phyloP scores from a whole-genome alignment of 2,329 filamentous ascomycete species.

The Talaromyces pinophilus region DNA sequence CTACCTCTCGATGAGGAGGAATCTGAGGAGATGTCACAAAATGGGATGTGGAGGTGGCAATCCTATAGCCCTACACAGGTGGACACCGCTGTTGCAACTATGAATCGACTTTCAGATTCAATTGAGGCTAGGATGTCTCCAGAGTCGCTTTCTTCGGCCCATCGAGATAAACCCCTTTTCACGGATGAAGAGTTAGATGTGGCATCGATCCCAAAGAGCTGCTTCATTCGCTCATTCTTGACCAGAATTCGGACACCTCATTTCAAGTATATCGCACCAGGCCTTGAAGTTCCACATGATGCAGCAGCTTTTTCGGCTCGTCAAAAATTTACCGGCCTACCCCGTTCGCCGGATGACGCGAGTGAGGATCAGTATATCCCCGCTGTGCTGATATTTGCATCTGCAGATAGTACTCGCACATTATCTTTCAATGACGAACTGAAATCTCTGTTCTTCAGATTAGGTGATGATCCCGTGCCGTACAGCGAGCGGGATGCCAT shows the following conservation, averaged over 20 bases:
- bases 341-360: background rate
- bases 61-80: conserved; percentile 18
- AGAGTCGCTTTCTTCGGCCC: background rate
- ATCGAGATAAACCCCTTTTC: background rate
- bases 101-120: conserved; percentile 1
- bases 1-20: background rate
- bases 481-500: background rate
- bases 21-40: background rate
- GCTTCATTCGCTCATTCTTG: conserved; percentile 19
- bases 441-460: background rate
- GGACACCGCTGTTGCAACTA: conserved; percentile 9
- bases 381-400: conserved; percentile 6
- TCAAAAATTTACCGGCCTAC: conserved; percentile 9
- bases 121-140: conserved; percentile 7
- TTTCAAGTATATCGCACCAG: conserved; percentile 17
- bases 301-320: background rate
- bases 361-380: conserved; percentile 1
- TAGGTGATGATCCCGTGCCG: background rate
- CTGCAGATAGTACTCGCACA: conserved; percentile 1
- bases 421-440: background rate
- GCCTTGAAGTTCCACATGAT: conserved; percentile 14
- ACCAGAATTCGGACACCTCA: conserved; percentile 2
- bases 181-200: conserved; percentile 10
- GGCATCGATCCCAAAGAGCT: conserved; percentile 15
- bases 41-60: conserved; percentile 16